Evolutionary conservation across 129 eudicot genomes (phyloP).

Genomic region (Flaveria robusta): DNA sequence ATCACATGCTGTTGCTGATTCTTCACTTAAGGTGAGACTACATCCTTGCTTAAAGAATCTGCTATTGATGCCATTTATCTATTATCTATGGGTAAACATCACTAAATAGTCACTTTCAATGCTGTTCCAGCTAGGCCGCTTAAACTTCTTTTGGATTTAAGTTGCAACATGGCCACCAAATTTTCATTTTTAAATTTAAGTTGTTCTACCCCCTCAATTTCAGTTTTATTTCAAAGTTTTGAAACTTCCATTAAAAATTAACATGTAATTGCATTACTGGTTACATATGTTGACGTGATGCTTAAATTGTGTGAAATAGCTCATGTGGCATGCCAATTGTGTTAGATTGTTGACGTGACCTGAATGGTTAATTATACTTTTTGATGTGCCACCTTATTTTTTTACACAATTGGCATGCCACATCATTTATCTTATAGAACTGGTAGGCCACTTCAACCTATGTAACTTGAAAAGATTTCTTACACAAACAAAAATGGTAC

Average conservation of each 20-base stretch:
- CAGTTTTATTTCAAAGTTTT: not conserved
- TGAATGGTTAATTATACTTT: not conserved
- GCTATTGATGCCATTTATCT: conserved; percentile 1
- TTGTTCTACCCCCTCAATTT: not conserved
- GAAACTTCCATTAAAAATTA: not conserved
- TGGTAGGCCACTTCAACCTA: not conserved
- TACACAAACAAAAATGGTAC: not conserved
- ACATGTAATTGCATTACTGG: not conserved
- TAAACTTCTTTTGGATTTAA: not conserved
- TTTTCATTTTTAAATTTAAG: not conserved
- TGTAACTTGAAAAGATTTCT: not conserved
- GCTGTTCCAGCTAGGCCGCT: not conserved
- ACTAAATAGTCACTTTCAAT: not conserved
- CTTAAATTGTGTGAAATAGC: not conserved
- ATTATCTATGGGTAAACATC: too few species aligned
- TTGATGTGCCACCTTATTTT: not conserved
- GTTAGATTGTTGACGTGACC: not conserved
- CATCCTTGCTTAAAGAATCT: conserved; percentile 13
- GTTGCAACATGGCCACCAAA: too few species aligned
- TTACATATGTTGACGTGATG: not conserved
- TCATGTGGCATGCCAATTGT: not conserved
- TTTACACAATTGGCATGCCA: not conserved
- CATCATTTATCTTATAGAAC: not conserved
- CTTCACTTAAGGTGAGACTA: conserved; percentile 68
- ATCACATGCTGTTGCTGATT: conserved; percentile 60